A percentile compares a stretch with the other conserved stretches of the same genome.
Conservation (phyloP, 2,329 filamentous ascomycete species). For the Calonectria ilicicola region DNA sequence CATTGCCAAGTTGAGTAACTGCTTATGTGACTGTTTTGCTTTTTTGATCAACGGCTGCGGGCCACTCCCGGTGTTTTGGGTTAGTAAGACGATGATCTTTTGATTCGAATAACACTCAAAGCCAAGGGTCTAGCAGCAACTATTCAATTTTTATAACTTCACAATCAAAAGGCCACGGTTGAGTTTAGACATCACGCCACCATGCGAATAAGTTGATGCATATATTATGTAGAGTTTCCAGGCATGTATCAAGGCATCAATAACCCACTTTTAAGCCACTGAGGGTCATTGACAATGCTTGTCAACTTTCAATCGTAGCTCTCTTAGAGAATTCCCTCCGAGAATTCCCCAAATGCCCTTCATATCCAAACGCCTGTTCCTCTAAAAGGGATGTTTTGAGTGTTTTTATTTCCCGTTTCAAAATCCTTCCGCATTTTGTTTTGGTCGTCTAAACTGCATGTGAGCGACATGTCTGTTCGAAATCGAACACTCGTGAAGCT, state of each 20-base stretch:
- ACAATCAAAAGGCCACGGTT: not conserved
- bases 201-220: not conserved
- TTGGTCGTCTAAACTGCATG: not conserved
- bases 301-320: not conserved
- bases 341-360: not conserved
- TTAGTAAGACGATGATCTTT: not conserved
- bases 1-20: not conserved
- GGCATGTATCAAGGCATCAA: not conserved
- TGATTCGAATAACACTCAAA: not conserved
- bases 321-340: not conserved
- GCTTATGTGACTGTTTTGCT: conserved; percentile 2
- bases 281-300: not conserved
- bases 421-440: not conserved
- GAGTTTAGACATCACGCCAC: not conserved
- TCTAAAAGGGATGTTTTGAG: too few species aligned
- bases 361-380: not conserved
- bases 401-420: too few species aligned
- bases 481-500: not conserved
- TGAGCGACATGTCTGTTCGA: not conserved
- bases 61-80: not conserved
- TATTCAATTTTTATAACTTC: not conserved
- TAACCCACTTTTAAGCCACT: not conserved
- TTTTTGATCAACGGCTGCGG: not conserved
- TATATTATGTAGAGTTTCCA: not conserved
- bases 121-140: not conserved